Percentiles rank a stretch among this genome's conserved stretches.
Conservation (phyloP, 2,329 filamentous ascomycete genomes). For the Corynespora cassiicola region DNA sequence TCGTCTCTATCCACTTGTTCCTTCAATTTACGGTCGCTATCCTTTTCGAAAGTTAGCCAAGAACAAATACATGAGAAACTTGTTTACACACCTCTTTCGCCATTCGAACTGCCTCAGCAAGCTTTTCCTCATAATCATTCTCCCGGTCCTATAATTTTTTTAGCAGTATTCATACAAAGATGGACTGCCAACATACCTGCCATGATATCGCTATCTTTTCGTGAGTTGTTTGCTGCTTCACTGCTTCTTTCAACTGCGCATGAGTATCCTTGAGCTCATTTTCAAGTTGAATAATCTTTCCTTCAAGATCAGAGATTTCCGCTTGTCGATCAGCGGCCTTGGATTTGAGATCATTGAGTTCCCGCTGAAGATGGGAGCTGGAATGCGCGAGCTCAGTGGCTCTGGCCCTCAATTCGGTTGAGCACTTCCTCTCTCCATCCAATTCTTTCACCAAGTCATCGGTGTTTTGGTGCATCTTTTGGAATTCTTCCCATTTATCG, state of each 20-base stretch:
- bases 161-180: background rate
- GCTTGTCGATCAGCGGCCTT: constrained; percentile 1
- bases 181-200: constrained; percentile 2
- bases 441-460: constrained; percentile 25
- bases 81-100: constrained; percentile 9
- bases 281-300: constrained; percentile 15
- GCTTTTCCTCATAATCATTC: background rate
- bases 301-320: constrained; percentile 8
- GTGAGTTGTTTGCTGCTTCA: constrained; percentile 10
- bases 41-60: constrained; percentile 2
- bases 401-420: constrained; percentile 18
- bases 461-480: constrained; percentile 21
- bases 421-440: constrained; percentile 7
- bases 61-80: background rate
- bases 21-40: constrained; percentile 3
- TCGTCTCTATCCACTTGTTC: constrained; percentile 10
- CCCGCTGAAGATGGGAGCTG: constrained; percentile 18
- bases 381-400: constrained; percentile 12
- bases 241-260: constrained; percentile 6
- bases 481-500: constrained; percentile 16
- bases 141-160: background rate
- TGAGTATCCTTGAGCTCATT: constrained; percentile 18
- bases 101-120: constrained; percentile 1
- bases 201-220: constrained; percentile 5
- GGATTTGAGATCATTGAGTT: constrained; percentile 17